Base-by-base conservation (phyloP, 805 yeast species). In the Lipomyces sp. region DNA sequence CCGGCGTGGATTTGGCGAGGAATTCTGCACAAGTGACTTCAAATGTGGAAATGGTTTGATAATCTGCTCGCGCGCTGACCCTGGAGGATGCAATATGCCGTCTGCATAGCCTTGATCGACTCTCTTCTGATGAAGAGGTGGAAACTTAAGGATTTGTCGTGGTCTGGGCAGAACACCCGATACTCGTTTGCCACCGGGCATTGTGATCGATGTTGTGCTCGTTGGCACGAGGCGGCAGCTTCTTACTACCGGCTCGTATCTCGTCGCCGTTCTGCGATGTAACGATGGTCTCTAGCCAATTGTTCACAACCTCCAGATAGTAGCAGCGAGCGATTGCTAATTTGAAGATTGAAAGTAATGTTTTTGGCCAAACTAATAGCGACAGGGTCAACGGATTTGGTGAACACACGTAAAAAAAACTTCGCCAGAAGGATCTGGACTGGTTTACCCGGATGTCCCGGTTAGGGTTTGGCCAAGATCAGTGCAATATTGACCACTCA, bases 121-220 rank as follows among this genome's bases (percentile, higher is more conserved):
- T 7, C 29, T 11, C 5, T 29, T 48, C 39, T 57, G 24, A 3
- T 34, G 59, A n/a, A 60, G 48, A 11, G 34, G 39, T 3, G 67
- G 64, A 37, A 64, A 60, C 4, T 57, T 51, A 13, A 64, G 63
- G 18, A 64, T 37, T 18, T 30, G 51, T 18, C 67, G 67, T 4
- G 63, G 61, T 2, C 50, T 32, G 11, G 67, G 67, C 3, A 64
- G 59, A n/a, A 51, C 34, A 15, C 67, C 67, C 15, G 67, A 64
- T 30, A 35, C 11, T 7, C 54, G 54, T 11, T 29, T 29, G 30
- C 18, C 34, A 3, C 54, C 34, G 6, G 54, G 32, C 54, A 51
- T 51, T n/a, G 34, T 24, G 30, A 24, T 51, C 13, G 39, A 10
- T 13, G 39, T 37, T 24, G 4, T 3, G 2, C 10, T 37, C 10